These are phyloP conservation scores for Ascochyta lentis DNA, from an alignment of 2,329 filamentous ascomycete species.

Conservation along the genomic window DNA sequence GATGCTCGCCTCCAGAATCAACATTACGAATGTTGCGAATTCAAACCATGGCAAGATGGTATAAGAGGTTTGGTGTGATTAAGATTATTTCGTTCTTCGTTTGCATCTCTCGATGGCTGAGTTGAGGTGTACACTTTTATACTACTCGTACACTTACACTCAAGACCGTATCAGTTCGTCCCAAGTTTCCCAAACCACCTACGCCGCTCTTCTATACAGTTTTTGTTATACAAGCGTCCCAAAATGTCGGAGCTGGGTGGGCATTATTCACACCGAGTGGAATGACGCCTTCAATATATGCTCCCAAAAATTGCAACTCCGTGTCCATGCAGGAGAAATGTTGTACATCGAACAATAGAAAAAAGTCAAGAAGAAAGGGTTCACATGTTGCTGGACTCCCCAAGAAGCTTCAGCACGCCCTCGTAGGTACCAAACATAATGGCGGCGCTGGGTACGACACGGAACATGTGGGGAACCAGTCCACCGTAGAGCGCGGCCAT, in stretches of 20 bases:
- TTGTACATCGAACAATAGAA: slow-evolving; percentile 15
- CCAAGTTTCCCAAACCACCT: background rate
- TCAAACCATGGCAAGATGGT: background rate
- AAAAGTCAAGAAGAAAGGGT: background rate
- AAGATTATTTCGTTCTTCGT: slow-evolving; percentile 4
- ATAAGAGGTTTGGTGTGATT: background rate
- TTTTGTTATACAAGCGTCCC: slow-evolving; percentile 11
- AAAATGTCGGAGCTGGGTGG: slow-evolving; percentile 8
- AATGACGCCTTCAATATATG: slow-evolving; percentile 16
- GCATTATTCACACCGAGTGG: slow-evolving; percentile 14
- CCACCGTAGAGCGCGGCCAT: slow-evolving; percentile 87
- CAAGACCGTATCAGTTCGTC: background rate
- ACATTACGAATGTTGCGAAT: background rate
- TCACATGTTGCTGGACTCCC: slow-evolving; percentile 52
- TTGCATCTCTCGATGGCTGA: slow-evolving; percentile 3
- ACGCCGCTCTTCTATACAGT: slow-evolving; percentile 5
- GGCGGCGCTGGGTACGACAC: slow-evolving; percentile 88
- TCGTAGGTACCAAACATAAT: slow-evolving; percentile 95
- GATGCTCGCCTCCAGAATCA: background rate
- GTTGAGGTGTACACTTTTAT: slow-evolving; percentile 5
- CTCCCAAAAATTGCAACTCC: slow-evolving; percentile 13
- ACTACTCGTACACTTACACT: slow-evolving; percentile 11
- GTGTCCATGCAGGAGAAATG: slow-evolving; percentile 16
- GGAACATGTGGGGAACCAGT: slow-evolving; percentile 86
- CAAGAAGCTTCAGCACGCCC: slow-evolving; percentile 56